Percentiles rank a stretch among this genome's conserved stretches.
These are phyloP conservation scores for Wakefieldia striispora DNA, from an alignment of 768 basidiomycete genomes.

Conservation along the genomic window DNA sequence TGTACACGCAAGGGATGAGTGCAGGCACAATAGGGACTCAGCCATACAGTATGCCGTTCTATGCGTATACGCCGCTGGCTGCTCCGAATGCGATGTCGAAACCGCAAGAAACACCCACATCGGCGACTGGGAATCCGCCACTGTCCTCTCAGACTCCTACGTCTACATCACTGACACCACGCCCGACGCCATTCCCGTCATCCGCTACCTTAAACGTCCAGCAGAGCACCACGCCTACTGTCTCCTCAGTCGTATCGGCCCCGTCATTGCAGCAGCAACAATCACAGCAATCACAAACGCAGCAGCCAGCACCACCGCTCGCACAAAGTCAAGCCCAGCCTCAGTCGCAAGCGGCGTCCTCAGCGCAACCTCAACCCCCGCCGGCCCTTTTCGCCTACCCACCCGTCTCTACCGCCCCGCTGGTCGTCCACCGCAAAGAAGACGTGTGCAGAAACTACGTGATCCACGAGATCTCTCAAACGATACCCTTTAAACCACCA, in stretches of 20 bases:
- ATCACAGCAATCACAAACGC: background rate
- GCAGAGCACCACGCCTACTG: background rate
- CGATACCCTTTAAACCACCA: conserved; percentile 44
- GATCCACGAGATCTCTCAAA: conserved; percentile 58
- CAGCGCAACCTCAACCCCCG: background rate
- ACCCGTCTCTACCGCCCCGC: conserved; percentile 7
- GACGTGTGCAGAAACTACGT: conserved; percentile 68
- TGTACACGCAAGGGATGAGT: conserved; percentile 14
- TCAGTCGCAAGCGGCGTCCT: background rate
- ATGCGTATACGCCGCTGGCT: conserved; percentile 19
- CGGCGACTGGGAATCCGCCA: background rate
- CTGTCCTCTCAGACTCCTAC: background rate
- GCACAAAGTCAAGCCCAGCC: background rate
- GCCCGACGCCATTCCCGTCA: background rate
- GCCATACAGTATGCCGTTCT: conserved; percentile 27
- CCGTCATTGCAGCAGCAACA: conserved; percentile 1
- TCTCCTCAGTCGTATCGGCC: background rate
- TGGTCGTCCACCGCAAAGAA: conserved; percentile 39
- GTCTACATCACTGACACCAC: background rate
- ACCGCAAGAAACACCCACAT: background rate
- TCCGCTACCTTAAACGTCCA: conserved; percentile 2
- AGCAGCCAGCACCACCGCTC: background rate
- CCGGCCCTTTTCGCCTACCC: conserved; percentile 11
- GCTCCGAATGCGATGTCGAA: conserved; percentile 11
- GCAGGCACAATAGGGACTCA: conserved; percentile 14